Evolutionary conservation across 192 early-diverging fungal species (phyloP).

Genomic region (Funneliformis mosseae): DNA sequence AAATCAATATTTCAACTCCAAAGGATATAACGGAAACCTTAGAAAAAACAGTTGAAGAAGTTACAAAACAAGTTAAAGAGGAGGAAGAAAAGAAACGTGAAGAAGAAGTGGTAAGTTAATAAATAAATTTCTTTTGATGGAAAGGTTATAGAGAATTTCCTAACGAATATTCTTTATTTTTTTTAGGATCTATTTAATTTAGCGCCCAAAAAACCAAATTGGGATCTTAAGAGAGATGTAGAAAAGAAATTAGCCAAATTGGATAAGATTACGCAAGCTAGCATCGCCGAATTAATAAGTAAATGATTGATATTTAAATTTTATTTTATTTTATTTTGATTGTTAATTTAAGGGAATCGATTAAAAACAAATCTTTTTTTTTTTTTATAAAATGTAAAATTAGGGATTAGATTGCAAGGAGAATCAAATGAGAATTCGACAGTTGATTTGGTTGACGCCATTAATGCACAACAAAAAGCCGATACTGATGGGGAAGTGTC

Average conservation of each 20-base stretch:
- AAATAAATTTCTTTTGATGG: constrained; percentile 22
- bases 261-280: constrained; percentile 68
- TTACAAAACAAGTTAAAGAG: constrained; percentile 53
- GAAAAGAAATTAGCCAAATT: constrained; percentile 74
- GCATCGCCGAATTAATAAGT: constrained; percentile 79
- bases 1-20: constrained; percentile 47
- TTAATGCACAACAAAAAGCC: constrained; percentile 29
- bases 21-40: constrained; percentile 52
- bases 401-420: constrained; percentile 37
- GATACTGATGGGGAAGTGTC: constrained; percentile 19
- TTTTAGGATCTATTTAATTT: constrained; percentile 75
- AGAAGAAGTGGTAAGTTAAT: constrained; percentile 67
- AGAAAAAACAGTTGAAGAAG: constrained; percentile 54
- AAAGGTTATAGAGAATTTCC: not conserved
- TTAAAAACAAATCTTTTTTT: not conserved
- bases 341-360: not conserved
- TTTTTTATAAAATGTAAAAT: not conserved
- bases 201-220: constrained; percentile 86
- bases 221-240: constrained; percentile 89
- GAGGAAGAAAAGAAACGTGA: constrained; percentile 59
- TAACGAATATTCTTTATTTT: constrained; percentile 7
- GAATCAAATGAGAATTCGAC: constrained; percentile 26
- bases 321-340: not conserved
- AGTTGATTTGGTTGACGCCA: constrained; percentile 42
- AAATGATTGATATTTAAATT: constrained; percentile 34